A percentile compares a stretch with the other conserved stretches of the same genome.
Conservation (phyloP, 495 filamentous ascomycete species). For the Penicillium pulvis region DNA sequence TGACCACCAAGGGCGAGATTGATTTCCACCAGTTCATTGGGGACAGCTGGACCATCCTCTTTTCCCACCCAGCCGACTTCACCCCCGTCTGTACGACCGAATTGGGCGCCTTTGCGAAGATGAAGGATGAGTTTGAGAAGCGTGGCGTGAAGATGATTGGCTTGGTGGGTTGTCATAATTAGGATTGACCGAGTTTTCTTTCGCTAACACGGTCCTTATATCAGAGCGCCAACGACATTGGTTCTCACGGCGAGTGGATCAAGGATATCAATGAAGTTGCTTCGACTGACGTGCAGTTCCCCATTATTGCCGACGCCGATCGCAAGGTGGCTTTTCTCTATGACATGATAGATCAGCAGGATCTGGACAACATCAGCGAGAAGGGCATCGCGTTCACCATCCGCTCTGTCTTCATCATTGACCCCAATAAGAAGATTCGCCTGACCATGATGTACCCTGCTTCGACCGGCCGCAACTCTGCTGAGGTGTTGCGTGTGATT, state of each 20-base stretch:
- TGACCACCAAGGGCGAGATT: constrained; percentile 67
- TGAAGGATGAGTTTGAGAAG: constrained; percentile 62
- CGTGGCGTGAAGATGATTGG: constrained; percentile 69
- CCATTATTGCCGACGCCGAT: constrained; percentile 97
- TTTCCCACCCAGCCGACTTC: constrained; percentile 72
- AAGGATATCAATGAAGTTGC: constrained; percentile 95
- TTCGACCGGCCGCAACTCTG: constrained; percentile 94
- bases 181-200: constrained; percentile 19
- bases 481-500: constrained; percentile 92
- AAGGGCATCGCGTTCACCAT: constrained; percentile 99
- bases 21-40: constrained; percentile 64
- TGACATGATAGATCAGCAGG: constrained; percentile 93
- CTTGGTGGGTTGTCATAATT: constrained; percentile 44
- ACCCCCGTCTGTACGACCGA: constrained; percentile 73
- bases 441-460: constrained; percentile 96
- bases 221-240: constrained; percentile 51
- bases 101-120: constrained; percentile 66
- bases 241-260: constrained; percentile 73
- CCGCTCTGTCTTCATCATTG: constrained; percentile 98
- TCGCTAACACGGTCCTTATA: constrained; percentile 46
- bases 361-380: constrained; percentile 83
- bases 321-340: constrained; percentile 88
- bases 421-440: constrained; percentile 97
- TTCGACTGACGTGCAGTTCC: constrained; percentile 79
- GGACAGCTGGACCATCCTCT: constrained; percentile 64